These are phyloP conservation scores for Tetratostichococcus sp. DNA, from an alignment of 139 green algal genomes.

Conservation along the genomic window DNA sequence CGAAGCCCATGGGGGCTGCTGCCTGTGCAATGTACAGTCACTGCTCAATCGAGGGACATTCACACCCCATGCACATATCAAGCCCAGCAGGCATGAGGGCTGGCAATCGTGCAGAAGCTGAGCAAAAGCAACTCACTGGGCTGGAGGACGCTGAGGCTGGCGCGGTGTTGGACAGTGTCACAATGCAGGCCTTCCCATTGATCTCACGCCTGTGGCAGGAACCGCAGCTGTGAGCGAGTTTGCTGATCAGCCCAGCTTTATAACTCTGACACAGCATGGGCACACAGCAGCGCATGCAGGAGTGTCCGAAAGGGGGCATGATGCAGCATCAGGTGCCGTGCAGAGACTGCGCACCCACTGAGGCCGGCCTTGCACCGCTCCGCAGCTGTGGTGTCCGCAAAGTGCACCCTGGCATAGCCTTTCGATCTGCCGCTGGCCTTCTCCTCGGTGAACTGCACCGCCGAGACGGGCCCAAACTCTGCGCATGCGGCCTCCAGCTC, in stretches of 20 bases:
- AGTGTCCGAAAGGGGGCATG: too few species aligned
- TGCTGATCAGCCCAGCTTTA: too few species aligned
- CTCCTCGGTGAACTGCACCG: conserved; percentile 80
- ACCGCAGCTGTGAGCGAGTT: not conserved
- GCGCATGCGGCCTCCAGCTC: conserved; percentile 72
- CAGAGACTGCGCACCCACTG: conserved; percentile 43
- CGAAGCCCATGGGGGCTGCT: not conserved
- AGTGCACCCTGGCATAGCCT: conserved; percentile 76
- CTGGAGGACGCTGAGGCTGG: not conserved
- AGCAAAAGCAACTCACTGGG: not conserved
- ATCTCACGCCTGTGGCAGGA: conserved; percentile 23
- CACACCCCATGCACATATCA: too few species aligned
- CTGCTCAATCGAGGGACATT: too few species aligned
- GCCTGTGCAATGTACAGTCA: too few species aligned
- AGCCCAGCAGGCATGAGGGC: too few species aligned
- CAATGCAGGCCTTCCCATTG: conserved; percentile 38
- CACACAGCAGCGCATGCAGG: too few species aligned
- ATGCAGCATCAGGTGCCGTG: too few species aligned
- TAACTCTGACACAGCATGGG: not conserved
- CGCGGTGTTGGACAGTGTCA: conserved; percentile 13
- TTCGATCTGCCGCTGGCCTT: conserved; percentile 77
- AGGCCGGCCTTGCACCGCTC: conserved; percentile 52
- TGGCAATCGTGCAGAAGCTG: too few species aligned
- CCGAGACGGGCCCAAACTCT: conserved; percentile 53
- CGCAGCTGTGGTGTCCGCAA: conserved; percentile 44